phyloP scores from a whole-genome alignment of 345 rosid genomes.

The Boechera stricta region DNA sequence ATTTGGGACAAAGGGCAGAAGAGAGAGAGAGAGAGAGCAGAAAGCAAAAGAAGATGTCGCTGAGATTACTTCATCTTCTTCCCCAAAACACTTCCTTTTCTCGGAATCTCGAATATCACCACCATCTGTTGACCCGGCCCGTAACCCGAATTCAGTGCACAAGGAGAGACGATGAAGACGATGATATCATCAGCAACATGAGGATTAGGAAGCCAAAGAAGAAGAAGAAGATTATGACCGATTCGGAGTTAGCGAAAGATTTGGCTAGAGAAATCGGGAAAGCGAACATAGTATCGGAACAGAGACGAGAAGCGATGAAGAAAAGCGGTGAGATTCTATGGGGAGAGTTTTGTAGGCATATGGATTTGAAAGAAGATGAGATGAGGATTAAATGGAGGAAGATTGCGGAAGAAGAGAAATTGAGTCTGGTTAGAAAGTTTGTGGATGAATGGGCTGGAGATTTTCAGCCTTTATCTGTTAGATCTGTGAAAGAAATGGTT shows the following conservation, averaged over 20 bases:
- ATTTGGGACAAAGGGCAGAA: slow-evolving; percentile 3
- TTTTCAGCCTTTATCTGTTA: slow-evolving; percentile 77
- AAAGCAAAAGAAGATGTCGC: slow-evolving; percentile 48
- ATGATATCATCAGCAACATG: slow-evolving; percentile 19
- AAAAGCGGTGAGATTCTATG: slow-evolving; percentile 71
- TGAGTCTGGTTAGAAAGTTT: slow-evolving; percentile 59
- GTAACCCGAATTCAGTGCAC: slow-evolving; percentile 48
- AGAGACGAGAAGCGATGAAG: slow-evolving; percentile 74
- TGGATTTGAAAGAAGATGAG: slow-evolving; percentile 56
- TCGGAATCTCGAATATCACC: slow-evolving; percentile 24
- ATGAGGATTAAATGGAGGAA: slow-evolving; percentile 60
- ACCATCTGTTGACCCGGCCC: slow-evolving; percentile 35
- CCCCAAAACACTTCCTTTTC: slow-evolving; percentile 31
- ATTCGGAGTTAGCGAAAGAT: slow-evolving; percentile 62
- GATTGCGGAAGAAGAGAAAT: slow-evolving; percentile 64
- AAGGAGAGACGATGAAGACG: slow-evolving; percentile 36
- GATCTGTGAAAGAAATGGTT: slow-evolving; percentile 69
- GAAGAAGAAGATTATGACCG: slow-evolving; percentile 39
- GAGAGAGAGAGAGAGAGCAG: not conserved
- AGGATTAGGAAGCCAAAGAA: slow-evolving; percentile 35
- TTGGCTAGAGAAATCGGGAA: slow-evolving; percentile 63
- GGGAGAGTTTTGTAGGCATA: slow-evolving; percentile 61
- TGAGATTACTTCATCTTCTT: slow-evolving; percentile 43
- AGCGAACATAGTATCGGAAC: slow-evolving; percentile 54
- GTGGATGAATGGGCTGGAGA: slow-evolving; percentile 62